phyloP scores from a whole-genome alignment of 441 rosid species.

The Eutrema salsugineum region DNA sequence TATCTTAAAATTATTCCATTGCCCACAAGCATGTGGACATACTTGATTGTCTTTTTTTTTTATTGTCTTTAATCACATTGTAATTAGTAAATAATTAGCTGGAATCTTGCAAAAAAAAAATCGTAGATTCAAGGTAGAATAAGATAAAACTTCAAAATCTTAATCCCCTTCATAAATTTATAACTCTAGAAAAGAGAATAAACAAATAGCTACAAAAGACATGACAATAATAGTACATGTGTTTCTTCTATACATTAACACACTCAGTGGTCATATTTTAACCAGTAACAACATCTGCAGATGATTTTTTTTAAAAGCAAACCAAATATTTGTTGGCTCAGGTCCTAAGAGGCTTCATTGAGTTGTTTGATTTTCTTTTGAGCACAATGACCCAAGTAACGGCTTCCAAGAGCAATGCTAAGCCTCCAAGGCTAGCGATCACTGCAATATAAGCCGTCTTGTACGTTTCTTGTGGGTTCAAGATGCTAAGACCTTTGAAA shows the following conservation, averaged over 20 bases:
- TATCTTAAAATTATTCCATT: neutral
- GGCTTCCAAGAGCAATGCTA: constrained; percentile 49
- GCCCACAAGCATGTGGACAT: neutral
- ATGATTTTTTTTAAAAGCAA: neutral
- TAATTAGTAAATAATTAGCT: neutral
- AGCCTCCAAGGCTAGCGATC: constrained; percentile 40
- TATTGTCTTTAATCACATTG: neutral
- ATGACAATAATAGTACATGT: neutral
- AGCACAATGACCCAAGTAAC: constrained; percentile 55
- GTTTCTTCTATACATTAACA: neutral
- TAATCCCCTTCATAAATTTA: neutral
- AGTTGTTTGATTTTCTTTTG: constrained; percentile 45
- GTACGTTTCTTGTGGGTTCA: constrained; percentile 45
- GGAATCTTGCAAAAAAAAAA: neutral
- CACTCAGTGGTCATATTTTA: neutral
- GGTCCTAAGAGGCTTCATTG: constrained; percentile 39
- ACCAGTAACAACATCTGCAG: neutral
- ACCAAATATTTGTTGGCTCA: neutral
- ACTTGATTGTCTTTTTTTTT: neutral
- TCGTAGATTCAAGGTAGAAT: neutral
- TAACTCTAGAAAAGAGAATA: neutral
- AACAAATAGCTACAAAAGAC: neutral
- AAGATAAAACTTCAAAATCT: neutral
- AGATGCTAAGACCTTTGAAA: constrained; percentile 54
- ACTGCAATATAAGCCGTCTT: constrained; percentile 41